These are phyloP conservation scores for Luvunga scandens DNA, from an alignment of 345 rosid genomes.

Conservation along the genomic window DNA sequence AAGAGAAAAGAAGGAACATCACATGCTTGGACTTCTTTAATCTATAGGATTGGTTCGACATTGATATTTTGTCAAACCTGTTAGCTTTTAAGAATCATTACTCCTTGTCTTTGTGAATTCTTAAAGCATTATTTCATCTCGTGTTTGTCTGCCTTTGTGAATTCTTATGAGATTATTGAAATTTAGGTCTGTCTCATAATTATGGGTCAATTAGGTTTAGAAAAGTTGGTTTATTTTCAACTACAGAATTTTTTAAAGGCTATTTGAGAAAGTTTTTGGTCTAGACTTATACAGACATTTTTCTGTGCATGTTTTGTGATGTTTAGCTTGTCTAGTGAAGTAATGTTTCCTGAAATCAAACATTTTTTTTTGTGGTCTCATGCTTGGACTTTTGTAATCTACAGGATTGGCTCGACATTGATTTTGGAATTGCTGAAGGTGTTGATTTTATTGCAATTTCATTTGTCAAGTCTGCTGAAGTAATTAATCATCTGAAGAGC, in stretches of 20 bases:
- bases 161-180: too few relatives aligned
- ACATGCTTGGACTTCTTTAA: constrained; percentile 19
- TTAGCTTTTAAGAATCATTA: too few relatives aligned
- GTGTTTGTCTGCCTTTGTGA: too few relatives aligned
- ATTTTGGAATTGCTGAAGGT: constrained; percentile 94
- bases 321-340: constrained; percentile 3
- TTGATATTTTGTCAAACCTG: constrained; percentile 34
- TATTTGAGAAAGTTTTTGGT: not conserved
- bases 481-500: constrained; percentile 89
- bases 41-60: constrained; percentile 94
- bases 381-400: constrained; percentile 20
- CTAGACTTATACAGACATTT: not conserved
- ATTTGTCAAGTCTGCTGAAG: constrained; percentile 99
- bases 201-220: not conserved
- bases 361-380: not conserved
- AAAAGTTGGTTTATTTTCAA: not conserved
- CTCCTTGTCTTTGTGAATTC: too few relatives aligned
- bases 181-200: not conserved
- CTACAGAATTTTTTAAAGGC: not conserved
- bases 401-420: constrained; percentile 99
- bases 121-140: too few relatives aligned
- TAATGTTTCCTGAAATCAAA: not conserved
- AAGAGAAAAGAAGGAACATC: not conserved
- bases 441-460: constrained; percentile 98
- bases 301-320: not conserved